Evolutionary conservation across 2,329 filamentous ascomycete genomes (phyloP), one percentile per base, ranked within the genome.

Genomic region (Nemania bipapillata): DNA sequence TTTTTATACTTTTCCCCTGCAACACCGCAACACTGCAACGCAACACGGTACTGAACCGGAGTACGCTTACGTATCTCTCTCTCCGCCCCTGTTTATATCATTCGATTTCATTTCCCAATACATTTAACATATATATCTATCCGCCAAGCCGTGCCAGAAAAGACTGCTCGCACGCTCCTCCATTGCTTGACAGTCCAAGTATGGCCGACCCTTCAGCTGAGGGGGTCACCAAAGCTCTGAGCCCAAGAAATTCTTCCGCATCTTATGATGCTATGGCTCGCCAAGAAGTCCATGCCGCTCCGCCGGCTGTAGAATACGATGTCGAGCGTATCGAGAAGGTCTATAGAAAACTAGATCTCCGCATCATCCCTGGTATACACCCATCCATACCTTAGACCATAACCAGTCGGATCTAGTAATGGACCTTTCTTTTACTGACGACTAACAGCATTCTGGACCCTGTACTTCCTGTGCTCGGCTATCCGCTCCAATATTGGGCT

Each of bases 381-480:
- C n/a, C 54, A n/a, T 26, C n/a, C 58, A 45, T 24, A 4, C 15
- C 22, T 37, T 22, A 20, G 35, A 26, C 26, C 24, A 28, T 12
- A 17, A n/a, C 50, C 45, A 4, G 11, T n/a, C 22, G 2, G 5
- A 20, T 28, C 17, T 24, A n/a, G 5, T 42, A 3, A 17, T 45
- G 42, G 28, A 49, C 28, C 47, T 11, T 53, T 54, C 52, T 56
- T 57, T 58, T 32, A 47, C 70, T 59, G 47, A 72, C 49, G 4
- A 59, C 7, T 50, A 22, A 24, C 70, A 86, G 92, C 94, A 32
- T 95, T 97, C 80, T 97, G 94, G 94, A 80, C 91, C 17, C 86
- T 97, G 17, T 97, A 97, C 82, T 97, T 97, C 78, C 87, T 97
- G 72, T 96, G 93, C 84, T 96, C 93, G 0, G 94, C 93, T 69